Percentiles rank a stretch among this genome's conserved stretches.
These are phyloP conservation scores for Aristolochia contorta DNA, from an alignment of 164 flowering plant species.

Conservation along the genomic window DNA sequence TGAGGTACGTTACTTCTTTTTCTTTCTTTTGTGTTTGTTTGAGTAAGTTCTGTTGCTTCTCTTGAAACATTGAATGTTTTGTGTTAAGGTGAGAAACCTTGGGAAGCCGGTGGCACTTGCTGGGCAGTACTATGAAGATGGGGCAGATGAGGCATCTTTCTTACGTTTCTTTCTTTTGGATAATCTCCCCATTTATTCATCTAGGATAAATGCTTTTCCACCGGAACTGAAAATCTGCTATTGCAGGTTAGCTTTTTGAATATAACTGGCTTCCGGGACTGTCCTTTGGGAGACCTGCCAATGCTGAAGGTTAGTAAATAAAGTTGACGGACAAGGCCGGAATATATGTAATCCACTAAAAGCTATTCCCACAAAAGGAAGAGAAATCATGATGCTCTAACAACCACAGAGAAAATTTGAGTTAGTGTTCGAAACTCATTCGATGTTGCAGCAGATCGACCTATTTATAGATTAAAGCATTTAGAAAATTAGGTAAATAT, in stretches of 20 bases:
- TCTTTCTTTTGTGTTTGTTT: neutral
- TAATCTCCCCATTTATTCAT: neutral
- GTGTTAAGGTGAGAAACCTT: constrained; percentile 78
- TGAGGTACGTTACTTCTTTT: constrained; percentile 44
- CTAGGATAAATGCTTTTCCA: neutral
- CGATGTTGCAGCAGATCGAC: no score
- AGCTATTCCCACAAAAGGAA: no score
- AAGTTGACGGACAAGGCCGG: no score
- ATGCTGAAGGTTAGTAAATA: constrained; percentile 70
- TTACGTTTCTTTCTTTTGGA: neutral
- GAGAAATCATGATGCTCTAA: no score
- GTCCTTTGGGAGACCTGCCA: constrained; percentile 94
- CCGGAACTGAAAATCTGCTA: neutral
- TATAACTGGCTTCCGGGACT: constrained; percentile 94
- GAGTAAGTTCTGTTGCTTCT: neutral
- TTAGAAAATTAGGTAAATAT: no score
- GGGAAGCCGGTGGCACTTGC: constrained; percentile 99
- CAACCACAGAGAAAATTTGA: no score
- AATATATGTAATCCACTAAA: no score
- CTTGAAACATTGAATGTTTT: neutral
- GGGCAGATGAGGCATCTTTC: constrained; percentile 87
- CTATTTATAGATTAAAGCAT: no score
- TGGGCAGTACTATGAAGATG: constrained; percentile 81
- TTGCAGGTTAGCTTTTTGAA: constrained; percentile 89
- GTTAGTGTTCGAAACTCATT: no score